phyloP scores from a whole-genome alignment of 148 eudicot genomes.

The Chenopodium quinoa region DNA sequence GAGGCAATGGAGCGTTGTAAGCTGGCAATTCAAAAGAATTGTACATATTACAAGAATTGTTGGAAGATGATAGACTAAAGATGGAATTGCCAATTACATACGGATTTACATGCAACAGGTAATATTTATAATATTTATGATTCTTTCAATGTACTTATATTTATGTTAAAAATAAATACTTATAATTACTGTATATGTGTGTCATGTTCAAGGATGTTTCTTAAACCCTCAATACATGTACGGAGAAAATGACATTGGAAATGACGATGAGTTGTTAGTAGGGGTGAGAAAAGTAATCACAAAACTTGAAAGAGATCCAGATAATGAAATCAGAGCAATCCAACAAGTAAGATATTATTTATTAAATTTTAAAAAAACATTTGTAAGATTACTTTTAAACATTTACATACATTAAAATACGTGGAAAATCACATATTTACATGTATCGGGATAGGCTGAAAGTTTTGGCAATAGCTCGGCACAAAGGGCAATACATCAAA shows the following conservation, averaged over 20 bases:
- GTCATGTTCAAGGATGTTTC: too few species aligned
- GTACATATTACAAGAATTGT: not conserved
- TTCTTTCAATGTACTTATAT: too few species aligned
- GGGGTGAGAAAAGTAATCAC: not conserved
- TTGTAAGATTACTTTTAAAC: too few species aligned
- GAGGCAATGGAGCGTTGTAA: constrained; percentile 14
- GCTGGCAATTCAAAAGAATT: not conserved
- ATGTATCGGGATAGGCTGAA: not conserved
- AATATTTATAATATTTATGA: not conserved
- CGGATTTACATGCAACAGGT: constrained; percentile 7
- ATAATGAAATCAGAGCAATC: not conserved
- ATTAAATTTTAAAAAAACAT: too few species aligned
- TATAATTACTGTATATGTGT: too few species aligned
- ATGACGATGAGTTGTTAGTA: not conserved
- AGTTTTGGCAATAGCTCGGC: not conserved
- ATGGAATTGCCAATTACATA: constrained; percentile 14
- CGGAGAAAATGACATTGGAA: not conserved
- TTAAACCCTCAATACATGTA: constrained; percentile 10
- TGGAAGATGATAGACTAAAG: constrained; percentile 4
- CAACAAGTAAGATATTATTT: not conserved
- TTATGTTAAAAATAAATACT: too few species aligned
- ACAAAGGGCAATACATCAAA: not conserved
- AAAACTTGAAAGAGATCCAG: not conserved
- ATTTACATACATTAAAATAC: too few species aligned
- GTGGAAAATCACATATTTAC: not conserved